These are phyloP conservation scores for Plasmodium gonderi DNA, from an alignment of 169 alveolate genomes.

Conservation along the genomic window DNA sequence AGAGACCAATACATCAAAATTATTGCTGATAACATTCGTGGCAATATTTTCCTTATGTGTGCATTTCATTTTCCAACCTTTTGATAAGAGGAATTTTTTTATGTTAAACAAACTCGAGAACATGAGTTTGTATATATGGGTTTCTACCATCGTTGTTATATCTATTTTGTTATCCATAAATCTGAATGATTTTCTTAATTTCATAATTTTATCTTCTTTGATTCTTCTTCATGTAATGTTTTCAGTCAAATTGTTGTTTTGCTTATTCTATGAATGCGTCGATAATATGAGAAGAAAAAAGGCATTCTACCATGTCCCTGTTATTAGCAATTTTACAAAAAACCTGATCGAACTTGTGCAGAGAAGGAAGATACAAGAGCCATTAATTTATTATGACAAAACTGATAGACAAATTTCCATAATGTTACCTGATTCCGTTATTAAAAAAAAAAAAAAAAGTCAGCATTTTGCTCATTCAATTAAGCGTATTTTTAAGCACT, in stretches of 20 bases:
- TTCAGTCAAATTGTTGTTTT: conserved; percentile 41
- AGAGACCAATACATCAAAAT: conserved; percentile 79
- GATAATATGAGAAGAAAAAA: conserved; percentile 74
- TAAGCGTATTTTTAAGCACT: conserved; percentile 2
- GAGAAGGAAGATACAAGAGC: conserved; percentile 75
- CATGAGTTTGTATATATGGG: conserved; percentile 55
- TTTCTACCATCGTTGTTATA: conserved; percentile 28
- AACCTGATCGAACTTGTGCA: conserved; percentile 69
- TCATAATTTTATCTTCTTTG: conserved; percentile 50
- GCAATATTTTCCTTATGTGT: conserved; percentile 82
- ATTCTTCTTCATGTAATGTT: conserved; percentile 49
- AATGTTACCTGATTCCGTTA: conserved; percentile 64
- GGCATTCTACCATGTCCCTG: conserved; percentile 73
- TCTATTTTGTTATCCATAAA: conserved; percentile 75
- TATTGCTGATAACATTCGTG: conserved; percentile 83
- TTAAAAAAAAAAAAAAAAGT: conserved; percentile 1
- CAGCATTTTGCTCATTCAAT: neutral
- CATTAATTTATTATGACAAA: conserved; percentile 77
- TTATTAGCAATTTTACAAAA: conserved; percentile 60
- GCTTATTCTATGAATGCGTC: conserved; percentile 77
- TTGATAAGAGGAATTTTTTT: conserved; percentile 84
- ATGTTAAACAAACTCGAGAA: conserved; percentile 58
- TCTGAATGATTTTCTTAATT: conserved; percentile 52
- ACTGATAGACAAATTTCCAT: conserved; percentile 56
- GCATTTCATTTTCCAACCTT: conserved; percentile 86